phyloP scores from a whole-genome alignment of 2,329 filamentous ascomycete species.

The Exophiala xenobiotica region DNA sequence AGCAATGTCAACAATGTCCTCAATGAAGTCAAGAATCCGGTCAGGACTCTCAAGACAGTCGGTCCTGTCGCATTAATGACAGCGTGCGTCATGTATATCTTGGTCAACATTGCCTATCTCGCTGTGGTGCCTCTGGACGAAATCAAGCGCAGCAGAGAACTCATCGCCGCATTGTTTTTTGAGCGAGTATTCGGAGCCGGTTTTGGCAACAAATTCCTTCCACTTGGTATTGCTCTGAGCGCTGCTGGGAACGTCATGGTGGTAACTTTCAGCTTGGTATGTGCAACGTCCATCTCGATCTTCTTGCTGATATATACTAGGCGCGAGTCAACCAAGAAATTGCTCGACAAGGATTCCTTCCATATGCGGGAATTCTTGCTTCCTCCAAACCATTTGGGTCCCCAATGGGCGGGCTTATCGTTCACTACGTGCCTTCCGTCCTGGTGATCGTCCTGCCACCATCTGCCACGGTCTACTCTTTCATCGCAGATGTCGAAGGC shows the following conservation, averaged over 20 bases:
- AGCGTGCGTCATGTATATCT: slow-evolving; percentile 63
- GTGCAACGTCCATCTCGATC: slow-evolving; percentile 28
- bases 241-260: slow-evolving; percentile 72
- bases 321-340: slow-evolving; percentile 71
- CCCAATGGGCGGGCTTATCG: slow-evolving; percentile 65
- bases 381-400: slow-evolving; percentile 67
- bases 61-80: slow-evolving; percentile 61
- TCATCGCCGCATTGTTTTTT: slow-evolving; percentile 69
- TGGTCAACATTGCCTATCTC: slow-evolving; percentile 65
- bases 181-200: slow-evolving; percentile 60
- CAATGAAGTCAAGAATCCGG: slow-evolving; percentile 68
- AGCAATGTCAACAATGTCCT: slow-evolving; percentile 69
- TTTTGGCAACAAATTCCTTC: slow-evolving; percentile 59
- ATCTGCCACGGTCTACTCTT: slow-evolving; percentile 66
- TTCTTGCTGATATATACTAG: slow-evolving; percentile 40
- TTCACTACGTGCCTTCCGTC: slow-evolving; percentile 68
- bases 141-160: slow-evolving; percentile 64
- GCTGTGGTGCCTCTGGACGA: slow-evolving; percentile 66
- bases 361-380: slow-evolving; percentile 60
- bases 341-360: slow-evolving; percentile 68
- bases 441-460: slow-evolving; percentile 66
- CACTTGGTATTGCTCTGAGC: slow-evolving; percentile 65
- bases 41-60: slow-evolving; percentile 64
- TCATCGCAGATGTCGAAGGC: slow-evolving; percentile 70
- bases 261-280: slow-evolving; percentile 65